phyloP scores from a whole-genome alignment of 768 basidiomycete species.

The Leccinum aurantiacum region DNA sequence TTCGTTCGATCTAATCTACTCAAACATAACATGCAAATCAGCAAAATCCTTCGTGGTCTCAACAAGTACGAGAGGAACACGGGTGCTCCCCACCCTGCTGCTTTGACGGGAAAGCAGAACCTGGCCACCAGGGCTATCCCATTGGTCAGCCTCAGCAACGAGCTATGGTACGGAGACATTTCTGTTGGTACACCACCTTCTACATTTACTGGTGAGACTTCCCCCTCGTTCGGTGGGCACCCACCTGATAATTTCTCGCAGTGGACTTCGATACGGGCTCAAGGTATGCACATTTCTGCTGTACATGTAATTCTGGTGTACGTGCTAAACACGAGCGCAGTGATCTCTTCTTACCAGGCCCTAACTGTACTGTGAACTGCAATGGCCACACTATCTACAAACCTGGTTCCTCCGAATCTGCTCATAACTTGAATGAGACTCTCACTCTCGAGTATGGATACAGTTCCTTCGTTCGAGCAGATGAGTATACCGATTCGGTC shows the following conservation, averaged over 20 bases:
- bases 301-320: background rate
- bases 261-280: slow-evolving; percentile 5
- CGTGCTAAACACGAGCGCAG: background rate
- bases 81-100: background rate
- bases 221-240: background rate
- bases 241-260: background rate
- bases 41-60: slow-evolving; percentile 6
- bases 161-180: slow-evolving; percentile 15
- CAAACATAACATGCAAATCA: background rate
- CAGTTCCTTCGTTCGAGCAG: slow-evolving; percentile 3
- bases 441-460: slow-evolving; percentile 1
- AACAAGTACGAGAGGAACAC: slow-evolving; percentile 6
- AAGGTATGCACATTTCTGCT: slow-evolving; percentile 8
- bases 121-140: background rate
- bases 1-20: background rate
- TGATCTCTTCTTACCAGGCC: slow-evolving; percentile 31
- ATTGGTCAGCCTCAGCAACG: background rate
- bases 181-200: slow-evolving; percentile 6
- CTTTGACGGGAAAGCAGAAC: background rate
- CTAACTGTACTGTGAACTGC: slow-evolving; percentile 27
- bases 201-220: background rate
- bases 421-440: background rate
- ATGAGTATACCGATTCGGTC: slow-evolving; percentile 14
- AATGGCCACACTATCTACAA: slow-evolving; percentile 33
- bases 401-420: slow-evolving; percentile 17